Conservation (phyloP, 2,329 filamentous ascomycete genomes). For the Graphium sp. region DNA sequence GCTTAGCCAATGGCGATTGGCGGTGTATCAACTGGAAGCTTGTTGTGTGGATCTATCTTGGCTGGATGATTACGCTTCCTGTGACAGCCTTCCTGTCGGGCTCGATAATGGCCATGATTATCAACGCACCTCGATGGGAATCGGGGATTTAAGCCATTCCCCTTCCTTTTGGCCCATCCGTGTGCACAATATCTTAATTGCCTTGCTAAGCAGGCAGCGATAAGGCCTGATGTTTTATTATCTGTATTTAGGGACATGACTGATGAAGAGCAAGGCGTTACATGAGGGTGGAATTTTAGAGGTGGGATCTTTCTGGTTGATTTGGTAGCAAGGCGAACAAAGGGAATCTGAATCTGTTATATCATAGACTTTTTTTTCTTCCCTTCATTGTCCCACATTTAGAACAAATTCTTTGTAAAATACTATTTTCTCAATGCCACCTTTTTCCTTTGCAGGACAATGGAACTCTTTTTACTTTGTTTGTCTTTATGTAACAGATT, state of each 20-base stretch:
- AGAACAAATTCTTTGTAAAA: background rate
- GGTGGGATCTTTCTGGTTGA: too few species aligned
- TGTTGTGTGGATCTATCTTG: slow-evolving; percentile 26
- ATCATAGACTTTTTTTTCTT: background rate
- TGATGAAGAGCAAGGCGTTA: too few species aligned
- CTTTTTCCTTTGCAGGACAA: too few species aligned
- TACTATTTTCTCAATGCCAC: background rate
- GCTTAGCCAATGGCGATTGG: slow-evolving; percentile 29
- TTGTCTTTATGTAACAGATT: background rate
- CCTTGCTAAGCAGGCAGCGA: too few species aligned
- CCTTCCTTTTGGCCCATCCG: background rate
- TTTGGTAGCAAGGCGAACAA: too few species aligned
- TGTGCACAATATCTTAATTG: too few species aligned
- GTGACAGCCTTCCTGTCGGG: slow-evolving; percentile 31
- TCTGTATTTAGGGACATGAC: background rate
- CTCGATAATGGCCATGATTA: slow-evolving; percentile 32
- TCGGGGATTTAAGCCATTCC: too few species aligned
- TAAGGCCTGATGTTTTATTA: slow-evolving; percentile 2
- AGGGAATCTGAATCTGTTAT: background rate
- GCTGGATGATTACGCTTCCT: slow-evolving; percentile 33
- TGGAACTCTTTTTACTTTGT: background rate
- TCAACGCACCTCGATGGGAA: slow-evolving; percentile 33
- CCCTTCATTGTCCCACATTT: background rate
- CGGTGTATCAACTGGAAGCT: slow-evolving; percentile 30
- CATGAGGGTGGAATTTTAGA: too few species aligned